These are phyloP conservation scores for Tinospora cordifolia DNA, from an alignment of 164 flowering plant genomes.

Conservation along the genomic window DNA sequence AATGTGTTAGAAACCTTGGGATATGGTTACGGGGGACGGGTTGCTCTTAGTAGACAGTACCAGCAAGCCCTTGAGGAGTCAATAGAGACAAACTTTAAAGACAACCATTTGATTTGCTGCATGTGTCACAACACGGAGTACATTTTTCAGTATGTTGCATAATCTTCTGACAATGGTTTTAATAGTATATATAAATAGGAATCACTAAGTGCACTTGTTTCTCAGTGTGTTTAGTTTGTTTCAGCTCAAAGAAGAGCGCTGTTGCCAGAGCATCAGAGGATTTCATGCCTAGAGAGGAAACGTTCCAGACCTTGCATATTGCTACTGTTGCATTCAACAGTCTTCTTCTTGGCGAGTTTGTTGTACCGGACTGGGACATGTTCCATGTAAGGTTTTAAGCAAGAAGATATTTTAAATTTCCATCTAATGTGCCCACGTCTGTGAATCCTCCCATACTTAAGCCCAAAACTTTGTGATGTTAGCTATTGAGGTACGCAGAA, in stretches of 20 bases:
- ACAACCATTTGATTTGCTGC: constrained; percentile 52
- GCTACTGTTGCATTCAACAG: constrained; percentile 69
- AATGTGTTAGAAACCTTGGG: constrained; percentile 62
- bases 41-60: constrained; percentile 41
- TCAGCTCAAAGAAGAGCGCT: constrained; percentile 54
- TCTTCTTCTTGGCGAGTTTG: constrained; percentile 67
- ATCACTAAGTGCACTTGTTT: neutral
- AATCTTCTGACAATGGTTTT: no score
- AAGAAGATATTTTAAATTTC: neutral
- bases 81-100: constrained; percentile 43
- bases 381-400: constrained; percentile 42
- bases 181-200: no score
- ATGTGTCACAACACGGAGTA: constrained; percentile 65
- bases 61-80: constrained; percentile 68
- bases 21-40: constrained; percentile 65
- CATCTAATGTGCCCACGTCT: no score
- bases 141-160: constrained; percentile 42
- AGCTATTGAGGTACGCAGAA: constrained; percentile 1
- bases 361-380: constrained; percentile 90
- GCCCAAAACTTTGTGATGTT: neutral
- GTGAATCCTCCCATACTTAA: no score
- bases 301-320: constrained; percentile 59
- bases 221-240: neutral
- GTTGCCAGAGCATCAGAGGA: constrained; percentile 78
- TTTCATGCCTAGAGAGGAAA: constrained; percentile 70